Base-by-base conservation (phyloP, 2,329 filamentous ascomycete species). In the Pseudocercospora musae region DNA sequence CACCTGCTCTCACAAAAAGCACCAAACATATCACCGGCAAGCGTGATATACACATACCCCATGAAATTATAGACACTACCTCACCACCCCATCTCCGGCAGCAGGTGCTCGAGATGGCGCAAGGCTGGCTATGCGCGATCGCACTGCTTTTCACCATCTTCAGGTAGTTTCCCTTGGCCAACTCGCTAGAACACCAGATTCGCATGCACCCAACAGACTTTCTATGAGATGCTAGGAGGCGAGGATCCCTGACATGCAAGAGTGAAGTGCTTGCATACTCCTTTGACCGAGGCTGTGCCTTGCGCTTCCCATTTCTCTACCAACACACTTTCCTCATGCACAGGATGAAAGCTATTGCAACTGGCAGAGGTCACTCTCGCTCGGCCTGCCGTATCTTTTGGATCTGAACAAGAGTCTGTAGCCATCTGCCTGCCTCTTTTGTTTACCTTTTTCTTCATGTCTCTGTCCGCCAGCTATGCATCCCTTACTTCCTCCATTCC, bases 381-480 rank as follows among this genome's bases (percentile, higher is more conserved):
- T n/a, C 18, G 20, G 4, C 25, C 15, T 21, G 11, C 18, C 13
- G 25, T 29, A 54, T 54, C 29, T 2, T 20, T 18, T 13, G 20
- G n/a, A 13, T 29, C 2, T 54, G 21, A 11, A 20, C 10, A 40
- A 33, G 20, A 25, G 37, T 7, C 15, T 18, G 53, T 25, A 18
- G 29, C 53, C 37, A 8, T n/a, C 20, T 25, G 20, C 3, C 21
- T 27, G 13, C 13, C 13, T 40, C 25, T 46, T 44, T 63, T 66
- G 63, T 66, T 66, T 63, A 63, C 63, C 56, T 62, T 46, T n/a
- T 59, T 60, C 33, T 67, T 13, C 58, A 62, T 62, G 54, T 65
- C 65, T 65, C 42, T 50, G 52, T n/a, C 25, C n/a, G 21, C 53
- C 60, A 65, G 58, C 37, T 55, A 52, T 37, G 46, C 57, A 57